Percentiles rank a stretch among this genome's conserved stretches.
phyloP scores from a whole-genome alignment of 768 basidiomycete genomes.

The Ephemerocybe angulata region DNA sequence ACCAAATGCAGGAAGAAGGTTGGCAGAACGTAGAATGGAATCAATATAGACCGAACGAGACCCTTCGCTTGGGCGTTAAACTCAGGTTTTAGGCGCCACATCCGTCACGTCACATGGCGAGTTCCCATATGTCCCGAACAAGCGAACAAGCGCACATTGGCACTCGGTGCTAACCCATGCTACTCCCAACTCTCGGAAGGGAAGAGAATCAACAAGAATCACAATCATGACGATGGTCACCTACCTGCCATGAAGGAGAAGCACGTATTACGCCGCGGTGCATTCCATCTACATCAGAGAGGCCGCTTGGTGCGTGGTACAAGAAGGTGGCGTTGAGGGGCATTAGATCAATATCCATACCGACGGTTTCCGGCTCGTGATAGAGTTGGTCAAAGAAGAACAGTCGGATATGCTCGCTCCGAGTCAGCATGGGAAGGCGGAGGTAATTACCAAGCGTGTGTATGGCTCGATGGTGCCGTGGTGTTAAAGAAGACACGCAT shows the following conservation, averaged over 20 bases:
- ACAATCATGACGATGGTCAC: constrained; percentile 18
- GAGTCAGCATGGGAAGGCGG: background rate
- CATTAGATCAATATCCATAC: background rate
- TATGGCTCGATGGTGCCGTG: background rate
- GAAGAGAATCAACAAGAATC: constrained; percentile 13
- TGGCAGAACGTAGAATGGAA: background rate
- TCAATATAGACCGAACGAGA: constrained; percentile 5
- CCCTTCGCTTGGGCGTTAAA: background rate
- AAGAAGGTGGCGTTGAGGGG: constrained; percentile 1
- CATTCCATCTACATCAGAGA: constrained; percentile 17
- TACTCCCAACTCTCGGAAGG: constrained; percentile 23
- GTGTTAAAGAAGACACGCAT: constrained; percentile 4
- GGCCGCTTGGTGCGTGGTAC: constrained; percentile 16
- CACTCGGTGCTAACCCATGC: constrained; percentile 16
- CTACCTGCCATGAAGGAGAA: constrained; percentile 19
- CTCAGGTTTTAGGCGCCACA: constrained; percentile 14
- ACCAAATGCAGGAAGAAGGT: background rate
- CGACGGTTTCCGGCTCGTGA: background rate
- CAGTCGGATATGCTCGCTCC: background rate
- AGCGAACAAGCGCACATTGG: constrained; percentile 29
- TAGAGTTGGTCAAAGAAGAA: background rate
- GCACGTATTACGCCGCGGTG: constrained; percentile 19
- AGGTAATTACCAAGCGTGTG: background rate
- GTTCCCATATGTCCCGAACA: constrained; percentile 19
- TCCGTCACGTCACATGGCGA: constrained; percentile 23